Conservation (phyloP, 139 green algal species). For the Dunaliella sp. region DNA sequence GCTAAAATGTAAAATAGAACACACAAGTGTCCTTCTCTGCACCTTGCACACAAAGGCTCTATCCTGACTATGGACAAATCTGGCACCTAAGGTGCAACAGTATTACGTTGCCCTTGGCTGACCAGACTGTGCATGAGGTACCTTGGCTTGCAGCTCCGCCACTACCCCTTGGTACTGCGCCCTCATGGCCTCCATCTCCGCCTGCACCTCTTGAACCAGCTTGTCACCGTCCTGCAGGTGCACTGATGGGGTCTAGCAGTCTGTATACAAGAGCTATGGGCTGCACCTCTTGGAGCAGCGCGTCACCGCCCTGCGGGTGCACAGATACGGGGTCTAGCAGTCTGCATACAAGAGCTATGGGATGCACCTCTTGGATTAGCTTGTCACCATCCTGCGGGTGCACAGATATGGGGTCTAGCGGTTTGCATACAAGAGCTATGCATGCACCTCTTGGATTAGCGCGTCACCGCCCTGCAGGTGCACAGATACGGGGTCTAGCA, state of each 20-base stretch:
- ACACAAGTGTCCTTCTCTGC: too few species aligned
- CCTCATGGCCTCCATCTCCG: slow-evolving; percentile 46
- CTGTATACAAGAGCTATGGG: not conserved
- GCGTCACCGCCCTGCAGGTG: slow-evolving; percentile 39
- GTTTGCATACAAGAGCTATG: too few species aligned
- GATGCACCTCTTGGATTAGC: too few species aligned
- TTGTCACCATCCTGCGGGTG: too few species aligned
- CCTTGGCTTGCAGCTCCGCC: slow-evolving; percentile 43
- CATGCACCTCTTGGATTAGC: slow-evolving; percentile 43
- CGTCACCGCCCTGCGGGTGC: not conserved
- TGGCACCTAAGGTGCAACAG: too few species aligned
- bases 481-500: not conserved
- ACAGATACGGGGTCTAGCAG: not conserved
- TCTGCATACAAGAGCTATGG: not conserved
- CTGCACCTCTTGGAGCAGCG: not conserved
- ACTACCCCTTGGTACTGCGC: slow-evolving; percentile 17
- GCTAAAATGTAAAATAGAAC: too few species aligned
- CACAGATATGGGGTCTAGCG: too few species aligned
- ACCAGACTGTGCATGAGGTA: too few species aligned
- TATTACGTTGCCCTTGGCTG: too few species aligned
- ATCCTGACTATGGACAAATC: too few species aligned
- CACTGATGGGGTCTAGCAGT: not conserved
- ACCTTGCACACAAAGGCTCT: too few species aligned
- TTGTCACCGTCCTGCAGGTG: slow-evolving; percentile 40
- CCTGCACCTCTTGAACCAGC: slow-evolving; percentile 44